Conservation (phyloP, 306 rosid genomes). For the Fagus crenata region DNA sequence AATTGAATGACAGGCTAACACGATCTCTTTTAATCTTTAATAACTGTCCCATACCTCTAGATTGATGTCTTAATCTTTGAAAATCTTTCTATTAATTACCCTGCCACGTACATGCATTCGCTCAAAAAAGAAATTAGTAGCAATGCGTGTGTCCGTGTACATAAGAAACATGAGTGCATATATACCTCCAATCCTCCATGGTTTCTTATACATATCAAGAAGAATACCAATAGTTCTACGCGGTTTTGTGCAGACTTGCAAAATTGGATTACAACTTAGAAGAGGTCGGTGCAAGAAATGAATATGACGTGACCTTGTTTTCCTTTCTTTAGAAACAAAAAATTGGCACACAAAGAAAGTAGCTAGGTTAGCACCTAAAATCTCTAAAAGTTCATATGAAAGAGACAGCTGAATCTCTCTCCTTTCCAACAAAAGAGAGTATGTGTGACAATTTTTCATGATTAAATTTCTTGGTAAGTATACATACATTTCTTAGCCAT, state of each 20-base stretch:
- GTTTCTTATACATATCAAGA: neutral
- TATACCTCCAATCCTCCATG: neutral
- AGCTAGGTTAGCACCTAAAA: neutral
- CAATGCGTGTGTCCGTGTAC: no score
- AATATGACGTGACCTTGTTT: no score
- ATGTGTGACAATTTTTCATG: slow-evolving; percentile 23
- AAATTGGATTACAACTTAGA: neutral
- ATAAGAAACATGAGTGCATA: neutral
- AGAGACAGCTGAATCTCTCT: neutral
- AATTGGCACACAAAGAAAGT: neutral
- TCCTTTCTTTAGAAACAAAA: neutral
- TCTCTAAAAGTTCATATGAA: slow-evolving; percentile 5
- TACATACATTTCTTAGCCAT: slow-evolving; percentile 21
- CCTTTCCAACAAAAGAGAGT: slow-evolving; percentile 2
- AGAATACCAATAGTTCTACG: slow-evolving; percentile 15
- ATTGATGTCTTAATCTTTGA: neutral
- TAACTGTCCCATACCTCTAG: no score
- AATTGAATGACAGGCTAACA: no score
- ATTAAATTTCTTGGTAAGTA: neutral
- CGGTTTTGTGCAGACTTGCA: slow-evolving; percentile 16
- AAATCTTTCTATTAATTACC: neutral
- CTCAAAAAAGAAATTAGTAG: neutral
- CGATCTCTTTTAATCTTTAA: no score
- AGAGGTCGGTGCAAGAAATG: no score
- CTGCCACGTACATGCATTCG: neutral